phyloP scores from a whole-genome alignment of 1,284 basidiomycete genomes.

The Sanghuangporus sanghuang region DNA sequence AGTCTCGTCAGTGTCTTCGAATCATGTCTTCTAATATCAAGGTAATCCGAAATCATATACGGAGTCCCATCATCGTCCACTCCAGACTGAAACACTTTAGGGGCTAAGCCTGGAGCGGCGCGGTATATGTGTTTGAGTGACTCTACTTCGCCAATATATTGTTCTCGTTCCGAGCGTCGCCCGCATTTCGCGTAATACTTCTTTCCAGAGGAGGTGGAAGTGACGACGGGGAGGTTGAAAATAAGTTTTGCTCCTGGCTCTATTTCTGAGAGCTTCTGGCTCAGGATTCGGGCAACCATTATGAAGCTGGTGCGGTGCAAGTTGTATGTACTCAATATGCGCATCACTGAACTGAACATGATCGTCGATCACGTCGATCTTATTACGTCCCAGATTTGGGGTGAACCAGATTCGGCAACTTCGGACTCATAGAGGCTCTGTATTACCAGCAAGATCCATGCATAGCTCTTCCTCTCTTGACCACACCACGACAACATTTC shows the following conservation, averaged over 20 bases:
- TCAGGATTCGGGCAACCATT: background rate
- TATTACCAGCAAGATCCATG: background rate
- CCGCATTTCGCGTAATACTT: constrained; percentile 62
- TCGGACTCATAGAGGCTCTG: background rate
- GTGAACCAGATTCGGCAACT: background rate
- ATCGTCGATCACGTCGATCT: too few species aligned
- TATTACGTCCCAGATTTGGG: too few species aligned
- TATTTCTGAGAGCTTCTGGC: constrained; percentile 24
- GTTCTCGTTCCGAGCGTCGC: constrained; percentile 45
- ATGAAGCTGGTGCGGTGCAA: too few species aligned
- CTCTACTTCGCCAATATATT: constrained; percentile 69
- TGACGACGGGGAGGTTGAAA: constrained; percentile 36
- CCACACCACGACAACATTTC: background rate
- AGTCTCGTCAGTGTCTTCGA: constrained; percentile 44
- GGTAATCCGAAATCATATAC: constrained; percentile 74
- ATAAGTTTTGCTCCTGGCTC: constrained; percentile 46
- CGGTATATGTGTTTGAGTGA: constrained; percentile 59
- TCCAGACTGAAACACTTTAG: constrained; percentile 37
- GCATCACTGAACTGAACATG: too few species aligned
- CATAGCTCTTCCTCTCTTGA: background rate
- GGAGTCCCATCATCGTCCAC: constrained; percentile 36
- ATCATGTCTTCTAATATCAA: constrained; percentile 48
- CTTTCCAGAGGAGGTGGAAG: constrained; percentile 54
- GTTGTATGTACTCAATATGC: too few species aligned
- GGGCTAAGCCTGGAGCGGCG: constrained; percentile 66